These are phyloP conservation scores for Tylopilus subfusipes DNA, from an alignment of 768 basidiomycete genomes.

Conservation along the genomic window DNA sequence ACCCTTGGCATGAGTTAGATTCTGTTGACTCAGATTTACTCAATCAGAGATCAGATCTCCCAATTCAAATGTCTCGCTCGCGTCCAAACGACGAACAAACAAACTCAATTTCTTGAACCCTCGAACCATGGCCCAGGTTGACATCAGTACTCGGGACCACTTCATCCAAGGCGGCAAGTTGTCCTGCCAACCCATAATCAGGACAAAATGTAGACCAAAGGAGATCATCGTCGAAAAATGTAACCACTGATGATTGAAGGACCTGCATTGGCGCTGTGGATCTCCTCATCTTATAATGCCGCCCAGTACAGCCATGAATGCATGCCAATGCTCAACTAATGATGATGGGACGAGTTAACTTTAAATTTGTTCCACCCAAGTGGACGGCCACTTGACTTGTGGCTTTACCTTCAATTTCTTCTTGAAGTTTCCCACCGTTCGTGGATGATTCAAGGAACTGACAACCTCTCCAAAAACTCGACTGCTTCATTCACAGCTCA, in stretches of 20 bases:
- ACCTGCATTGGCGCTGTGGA: not conserved
- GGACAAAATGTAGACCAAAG: not conserved
- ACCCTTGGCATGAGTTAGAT: too few relatives aligned
- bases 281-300: not conserved
- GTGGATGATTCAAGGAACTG: too few relatives aligned
- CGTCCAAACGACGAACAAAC: not conserved
- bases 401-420: too few relatives aligned
- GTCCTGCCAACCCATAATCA: not conserved
- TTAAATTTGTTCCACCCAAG: too few relatives aligned
- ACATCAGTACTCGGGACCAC: conserved; percentile 12
- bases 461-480: too few relatives aligned
- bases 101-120: not conserved
- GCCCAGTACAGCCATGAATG: not conserved
- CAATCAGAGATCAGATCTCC: not conserved
- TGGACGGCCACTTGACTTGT: too few relatives aligned
- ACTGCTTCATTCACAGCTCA: too few relatives aligned
- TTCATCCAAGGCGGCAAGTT: conserved; percentile 12
- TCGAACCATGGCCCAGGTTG: not conserved
- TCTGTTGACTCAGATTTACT: not conserved
- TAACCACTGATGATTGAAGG: not conserved
- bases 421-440: too few relatives aligned
- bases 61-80: not conserved
- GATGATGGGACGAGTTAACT: not conserved
- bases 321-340: not conserved
- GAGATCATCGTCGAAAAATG: not conserved